Evolutionary conservation across 1,284 basidiomycete species (phyloP).

Genomic region (Pulchroboletus neoregius): DNA sequence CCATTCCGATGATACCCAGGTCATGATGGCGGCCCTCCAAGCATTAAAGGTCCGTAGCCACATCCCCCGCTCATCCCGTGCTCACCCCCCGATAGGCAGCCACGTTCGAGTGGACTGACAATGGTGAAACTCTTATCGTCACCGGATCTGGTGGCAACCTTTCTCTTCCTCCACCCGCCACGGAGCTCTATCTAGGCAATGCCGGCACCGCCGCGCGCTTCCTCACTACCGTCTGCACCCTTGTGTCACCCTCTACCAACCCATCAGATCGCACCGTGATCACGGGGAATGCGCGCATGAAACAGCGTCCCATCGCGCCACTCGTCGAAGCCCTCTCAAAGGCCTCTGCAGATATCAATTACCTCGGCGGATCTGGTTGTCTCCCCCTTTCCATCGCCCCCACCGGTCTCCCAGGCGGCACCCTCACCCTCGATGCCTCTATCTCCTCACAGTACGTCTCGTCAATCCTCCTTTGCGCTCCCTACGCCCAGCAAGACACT

Average conservation of each 20-base stretch:
- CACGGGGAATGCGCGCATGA: conserved; percentile 98
- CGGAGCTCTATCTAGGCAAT: conserved; percentile 94
- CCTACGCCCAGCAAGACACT: conserved; percentile 82
- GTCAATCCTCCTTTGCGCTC: conserved; percentile 93
- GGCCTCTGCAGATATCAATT: conserved; percentile 81
- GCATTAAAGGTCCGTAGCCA: conserved; percentile 69
- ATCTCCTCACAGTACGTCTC: conserved; percentile 99
- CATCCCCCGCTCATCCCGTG: neutral
- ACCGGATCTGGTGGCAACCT: conserved; percentile 82
- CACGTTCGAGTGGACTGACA: conserved; percentile 88
- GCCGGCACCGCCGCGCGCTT: conserved; percentile 98
- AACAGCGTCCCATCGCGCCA: conserved; percentile 92
- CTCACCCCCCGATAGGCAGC: conserved; percentile 60
- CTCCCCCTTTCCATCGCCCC: conserved; percentile 86
- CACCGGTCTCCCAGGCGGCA: conserved; percentile 81
- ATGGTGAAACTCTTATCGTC: conserved; percentile 90
- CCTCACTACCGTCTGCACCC: conserved; percentile 92
- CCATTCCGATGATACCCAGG: conserved; percentile 97
- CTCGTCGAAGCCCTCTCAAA: conserved; percentile 88
- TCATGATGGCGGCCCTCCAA: conserved; percentile 94
- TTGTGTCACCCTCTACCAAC: conserved; percentile 55
- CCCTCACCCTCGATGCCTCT: conserved; percentile 86
- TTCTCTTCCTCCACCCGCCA: conserved; percentile 71
- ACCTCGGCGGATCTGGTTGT: conserved; percentile 78
- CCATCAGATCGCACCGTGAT: conserved; percentile 63